Base-by-base conservation (phyloP, 345 rosid species). In the Raphanus raphanistrum region DNA sequence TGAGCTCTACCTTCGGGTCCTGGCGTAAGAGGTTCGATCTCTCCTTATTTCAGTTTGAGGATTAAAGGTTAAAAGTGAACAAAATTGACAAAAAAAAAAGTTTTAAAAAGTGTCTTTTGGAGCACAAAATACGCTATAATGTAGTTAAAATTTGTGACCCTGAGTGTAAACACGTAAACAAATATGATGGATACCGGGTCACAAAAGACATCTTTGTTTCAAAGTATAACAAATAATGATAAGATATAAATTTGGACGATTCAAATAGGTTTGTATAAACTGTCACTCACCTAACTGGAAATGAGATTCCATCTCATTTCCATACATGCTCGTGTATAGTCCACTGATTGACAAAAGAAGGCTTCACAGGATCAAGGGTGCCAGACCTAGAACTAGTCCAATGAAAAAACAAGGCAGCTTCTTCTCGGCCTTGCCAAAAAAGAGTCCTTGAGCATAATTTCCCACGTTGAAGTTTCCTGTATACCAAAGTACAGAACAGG, bases 391-490 rank as follows among this genome's bases (percentile, higher is more conserved):
- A 29, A 86, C 61, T 35, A 82, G 69, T 57, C 81, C 82, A 54
- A 80, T 31, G 72, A 65, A 50, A 58, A 76, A 43, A 38, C 68
- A 52, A 9, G 58, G 70, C 6, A 71, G 10, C 72, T 70, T 69
- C 48, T 70, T 81, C 8, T 58, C 4, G 6, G 82, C 87, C 32
- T 52, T 68, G 63, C 87, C 82, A 13, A 80, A 79, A 35, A 69
- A 86, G n/a, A 79, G 79, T 11, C 86, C 91, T 63, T 67, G 79
- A 50, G 81, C 58, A 36, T 84, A 86, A 8, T 82, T 65, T 63
- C 82, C 82, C 52, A 86, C 80, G 38, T 85, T 65, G 74, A 88
- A 88, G 75, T 88, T 71, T 7, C 91, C 91, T 89, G 36, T 60
- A 66, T 25, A 59, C 3, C 72, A n/a, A 64, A 38, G 5, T 25